phyloP scores from a whole-genome alignment of 148 eudicot genomes.

The Simmondsia chinensis region DNA sequence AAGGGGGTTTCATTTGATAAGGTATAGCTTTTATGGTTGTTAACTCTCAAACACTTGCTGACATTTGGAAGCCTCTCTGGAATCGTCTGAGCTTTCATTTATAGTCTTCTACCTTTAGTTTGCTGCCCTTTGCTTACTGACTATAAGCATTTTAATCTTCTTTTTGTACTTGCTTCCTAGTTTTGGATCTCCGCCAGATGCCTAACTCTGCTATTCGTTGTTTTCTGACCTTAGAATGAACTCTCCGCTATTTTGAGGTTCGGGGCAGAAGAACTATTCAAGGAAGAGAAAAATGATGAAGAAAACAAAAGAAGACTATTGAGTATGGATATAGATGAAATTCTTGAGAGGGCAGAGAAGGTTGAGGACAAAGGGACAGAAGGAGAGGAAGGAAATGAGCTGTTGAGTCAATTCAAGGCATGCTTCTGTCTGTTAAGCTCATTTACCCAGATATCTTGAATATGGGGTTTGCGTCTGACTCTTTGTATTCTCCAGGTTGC shows the following conservation, averaged over 20 bases:
- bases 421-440: neutral
- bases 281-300: slow-evolving; percentile 94
- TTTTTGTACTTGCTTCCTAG: too few relatives aligned
- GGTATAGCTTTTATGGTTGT: too few relatives aligned
- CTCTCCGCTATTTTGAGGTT: slow-evolving; percentile 97
- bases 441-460: too few relatives aligned
- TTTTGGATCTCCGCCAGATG: neutral
- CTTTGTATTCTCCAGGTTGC: slow-evolving; percentile 62
- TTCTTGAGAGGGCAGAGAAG: slow-evolving; percentile 97
- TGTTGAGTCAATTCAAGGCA: slow-evolving; percentile 94
- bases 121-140: neutral
- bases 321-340: slow-evolving; percentile 95
- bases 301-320: slow-evolving; percentile 92
- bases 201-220: neutral
- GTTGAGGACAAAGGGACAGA: slow-evolving; percentile 76
- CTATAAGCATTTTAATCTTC: neutral
- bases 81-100: too few relatives aligned
- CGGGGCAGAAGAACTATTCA: slow-evolving; percentile 96
- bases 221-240: slow-evolving; percentile 59
- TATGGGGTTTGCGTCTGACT: neutral
- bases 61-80: too few relatives aligned
- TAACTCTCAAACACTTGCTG: too few relatives aligned
- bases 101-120: neutral
- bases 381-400: slow-evolving; percentile 63
- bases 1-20: slow-evolving; percentile 81